These are phyloP conservation scores for Ustilago trichophora DNA, from an alignment of 1,284 basidiomycete genomes.

Conservation along the genomic window DNA sequence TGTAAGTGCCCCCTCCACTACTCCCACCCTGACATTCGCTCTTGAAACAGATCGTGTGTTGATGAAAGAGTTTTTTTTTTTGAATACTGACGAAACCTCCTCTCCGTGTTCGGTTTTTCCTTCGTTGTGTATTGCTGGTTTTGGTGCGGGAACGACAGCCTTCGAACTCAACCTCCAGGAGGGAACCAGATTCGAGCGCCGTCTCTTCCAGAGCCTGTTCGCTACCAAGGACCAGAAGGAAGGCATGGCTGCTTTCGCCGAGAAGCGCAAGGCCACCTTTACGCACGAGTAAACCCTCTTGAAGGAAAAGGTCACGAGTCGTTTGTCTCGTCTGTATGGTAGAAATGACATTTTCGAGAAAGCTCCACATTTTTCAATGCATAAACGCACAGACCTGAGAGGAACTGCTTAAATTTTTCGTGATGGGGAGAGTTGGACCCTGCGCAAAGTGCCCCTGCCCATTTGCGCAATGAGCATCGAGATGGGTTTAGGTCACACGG, in stretches of 20 bases:
- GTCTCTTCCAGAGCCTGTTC: slow-evolving; percentile 91
- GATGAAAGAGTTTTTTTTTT: too few relatives aligned
- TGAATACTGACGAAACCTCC: too few relatives aligned
- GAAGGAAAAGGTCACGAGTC: slow-evolving; percentile 14
- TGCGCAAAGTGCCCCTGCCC: slow-evolving; percentile 18
- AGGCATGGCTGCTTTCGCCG: slow-evolving; percentile 96
- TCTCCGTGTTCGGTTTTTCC: too few relatives aligned
- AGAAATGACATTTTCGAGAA: slow-evolving; percentile 20
- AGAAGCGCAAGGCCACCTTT: slow-evolving; percentile 79
- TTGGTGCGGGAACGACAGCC: slow-evolving; percentile 64
- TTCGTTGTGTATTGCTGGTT: too few relatives aligned
- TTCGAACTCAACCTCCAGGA: slow-evolving; percentile 83
- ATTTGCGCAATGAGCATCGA: slow-evolving; percentile 9
- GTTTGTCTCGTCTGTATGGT: not conserved
- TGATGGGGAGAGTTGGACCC: slow-evolving; percentile 10
- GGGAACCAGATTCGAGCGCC: slow-evolving; percentile 85
- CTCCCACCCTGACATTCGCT: too few relatives aligned
- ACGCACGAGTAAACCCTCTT: slow-evolving; percentile 50
- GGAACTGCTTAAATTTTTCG: not conserved
- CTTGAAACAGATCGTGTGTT: too few relatives aligned
- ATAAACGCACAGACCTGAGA: not conserved
- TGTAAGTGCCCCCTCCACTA: too few relatives aligned
- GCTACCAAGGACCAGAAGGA: slow-evolving; percentile 98
- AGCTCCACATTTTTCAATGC: slow-evolving; percentile 16
- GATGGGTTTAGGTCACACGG: slow-evolving; percentile 17